Base-by-base conservation (phyloP, 2,329 filamentous ascomycete genomes). In the Sporothrix sp. region DNA sequence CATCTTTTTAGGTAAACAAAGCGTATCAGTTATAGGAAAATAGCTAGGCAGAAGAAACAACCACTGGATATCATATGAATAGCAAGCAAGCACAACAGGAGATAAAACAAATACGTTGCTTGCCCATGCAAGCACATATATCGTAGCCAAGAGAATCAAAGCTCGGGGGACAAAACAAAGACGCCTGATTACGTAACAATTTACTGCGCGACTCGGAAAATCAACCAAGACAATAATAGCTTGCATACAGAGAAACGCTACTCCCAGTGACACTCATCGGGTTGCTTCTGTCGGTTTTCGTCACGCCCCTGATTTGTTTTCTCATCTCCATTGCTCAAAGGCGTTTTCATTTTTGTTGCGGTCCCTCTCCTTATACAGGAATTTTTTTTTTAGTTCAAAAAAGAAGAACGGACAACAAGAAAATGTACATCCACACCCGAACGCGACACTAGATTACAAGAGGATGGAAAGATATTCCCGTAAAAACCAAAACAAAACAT, bases 341-440 rank as follows among this genome's bases (percentile, higher is more conserved):
- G 21, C 11, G 25, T 10, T 42, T 39, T 28, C 18, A 32, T 39
- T 32, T 25, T 25, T 39, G 18, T 27, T 39, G 45, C 36, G 27
- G 40, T 43, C 40, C 40, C 40, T 42, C 40, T 27, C 16, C 27
- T 8, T 30, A 43, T 30, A 43, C 38, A 43, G 32, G 40, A 43
- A n/a, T n/a, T n/a, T 43, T 46, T 46, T 33, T 46, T 33, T 46
- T 40, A 27, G 14, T 33, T 49, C 16, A 42, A 33, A 43, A 40
- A 48, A 48, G 39, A 52, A 39, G 30, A 46, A 50, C 43, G 18
- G 16, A 32, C 14, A 52, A 45, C 21, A 49, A 46, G 35, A 48
- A 33, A 37, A 48, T 39, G 28, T 32, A 49, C 27, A 43, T 30
- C 40, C 40, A 32, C 40, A 27, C 38, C 40, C 40, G 25, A 43